Conservation (phyloP, 1,284 basidiomycete genomes). For the Coniferiporia sulphurascens region DNA sequence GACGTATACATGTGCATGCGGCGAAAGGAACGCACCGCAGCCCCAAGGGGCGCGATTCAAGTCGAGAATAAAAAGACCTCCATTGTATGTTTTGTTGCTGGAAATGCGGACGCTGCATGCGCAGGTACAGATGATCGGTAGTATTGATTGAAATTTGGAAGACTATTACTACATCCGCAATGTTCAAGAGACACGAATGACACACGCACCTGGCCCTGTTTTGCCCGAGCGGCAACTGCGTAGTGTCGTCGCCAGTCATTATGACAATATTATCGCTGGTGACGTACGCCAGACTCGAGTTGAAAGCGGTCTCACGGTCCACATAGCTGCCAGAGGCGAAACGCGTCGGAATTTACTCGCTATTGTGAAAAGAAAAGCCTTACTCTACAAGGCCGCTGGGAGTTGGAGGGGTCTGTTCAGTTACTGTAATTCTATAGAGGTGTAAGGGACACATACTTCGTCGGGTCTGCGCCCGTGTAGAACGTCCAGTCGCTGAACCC, state of each 20-base stretch:
- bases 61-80: conserved; percentile 67
- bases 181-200: neutral
- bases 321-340: conserved; percentile 41
- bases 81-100: conserved; percentile 52
- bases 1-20: neutral
- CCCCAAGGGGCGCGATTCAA: conserved; percentile 66
- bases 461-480: conserved; percentile 58
- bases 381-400: conserved; percentile 59
- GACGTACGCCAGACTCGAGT: conserved; percentile 46
- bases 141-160: neutral
- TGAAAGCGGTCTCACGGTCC: conserved; percentile 42
- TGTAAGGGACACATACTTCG: conserved; percentile 43
- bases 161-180: neutral
- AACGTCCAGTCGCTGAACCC: conserved; percentile 31
- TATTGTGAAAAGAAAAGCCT: conserved; percentile 19
- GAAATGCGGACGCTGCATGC: conserved; percentile 52
- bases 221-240: conserved; percentile 43
- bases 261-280: conserved; percentile 53
- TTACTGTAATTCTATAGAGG: conserved; percentile 17
- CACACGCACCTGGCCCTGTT: conserved; percentile 51
- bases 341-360: neutral
- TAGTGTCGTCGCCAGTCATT: conserved; percentile 71
- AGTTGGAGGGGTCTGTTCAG: neutral
- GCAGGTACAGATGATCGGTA: neutral
- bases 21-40: conserved; percentile 44